These are phyloP conservation scores for Scedosporium aurantiacum DNA, from an alignment of 2,329 filamentous ascomycete genomes.

Conservation along the genomic window DNA sequence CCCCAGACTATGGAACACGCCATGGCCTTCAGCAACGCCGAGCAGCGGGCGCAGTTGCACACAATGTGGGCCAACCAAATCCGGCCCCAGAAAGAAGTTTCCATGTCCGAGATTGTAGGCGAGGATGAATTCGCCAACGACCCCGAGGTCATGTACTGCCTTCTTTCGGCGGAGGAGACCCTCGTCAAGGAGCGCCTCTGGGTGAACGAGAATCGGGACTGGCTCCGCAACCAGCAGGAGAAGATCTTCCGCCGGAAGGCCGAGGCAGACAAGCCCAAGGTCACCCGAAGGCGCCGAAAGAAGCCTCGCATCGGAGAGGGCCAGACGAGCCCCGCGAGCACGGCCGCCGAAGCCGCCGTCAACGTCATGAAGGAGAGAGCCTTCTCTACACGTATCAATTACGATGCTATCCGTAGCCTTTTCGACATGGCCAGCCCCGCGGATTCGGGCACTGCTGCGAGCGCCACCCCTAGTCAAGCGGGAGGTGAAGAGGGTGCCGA, in stretches of 20 bases:
- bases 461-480: slow-evolving; percentile 28
- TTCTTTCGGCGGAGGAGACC: slow-evolving; percentile 62
- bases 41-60: slow-evolving; percentile 43
- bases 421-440: slow-evolving; percentile 31
- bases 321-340: slow-evolving; percentile 53
- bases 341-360: slow-evolving; percentile 57
- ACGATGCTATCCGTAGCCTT: slow-evolving; percentile 48
- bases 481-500: slow-evolving; percentile 17
- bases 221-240: slow-evolving; percentile 75
- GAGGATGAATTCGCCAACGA: slow-evolving; percentile 84
- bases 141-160: slow-evolving; percentile 71
- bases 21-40: slow-evolving; percentile 45
- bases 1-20: slow-evolving; percentile 45
- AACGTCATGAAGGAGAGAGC: slow-evolving; percentile 56
- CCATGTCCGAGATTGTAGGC: slow-evolving; percentile 54
- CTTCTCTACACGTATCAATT: slow-evolving; percentile 68
- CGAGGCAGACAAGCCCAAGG: slow-evolving; percentile 45
- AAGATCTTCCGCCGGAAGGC: slow-evolving; percentile 68
- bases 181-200: slow-evolving; percentile 83
- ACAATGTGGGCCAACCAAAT: slow-evolving; percentile 39
- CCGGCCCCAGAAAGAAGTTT: slow-evolving; percentile 35
- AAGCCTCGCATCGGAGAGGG: slow-evolving; percentile 51
- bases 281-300: slow-evolving; percentile 43
- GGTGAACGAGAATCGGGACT: slow-evolving; percentile 91
- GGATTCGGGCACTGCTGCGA: slow-evolving; percentile 26